These are phyloP conservation scores for Helianthus tuberosus DNA, from an alignment of 129 eudicot genomes.

Conservation along the genomic window DNA sequence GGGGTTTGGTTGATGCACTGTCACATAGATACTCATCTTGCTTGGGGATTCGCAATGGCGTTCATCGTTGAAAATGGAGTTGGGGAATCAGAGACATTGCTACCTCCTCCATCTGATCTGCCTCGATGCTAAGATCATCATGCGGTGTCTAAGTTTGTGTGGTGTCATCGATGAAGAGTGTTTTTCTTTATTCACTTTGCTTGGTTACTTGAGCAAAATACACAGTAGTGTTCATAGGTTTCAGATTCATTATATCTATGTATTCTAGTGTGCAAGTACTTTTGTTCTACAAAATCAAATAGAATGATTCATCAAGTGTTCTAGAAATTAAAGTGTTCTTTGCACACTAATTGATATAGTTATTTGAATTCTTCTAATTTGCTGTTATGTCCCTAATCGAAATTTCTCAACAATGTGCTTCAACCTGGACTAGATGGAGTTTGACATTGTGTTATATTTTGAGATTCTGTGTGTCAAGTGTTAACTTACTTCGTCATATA, in stretches of 20 bases:
- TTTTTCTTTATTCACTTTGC: constrained; percentile 22
- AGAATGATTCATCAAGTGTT: constrained; percentile 30
- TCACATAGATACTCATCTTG: constrained; percentile 56
- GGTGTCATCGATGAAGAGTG: constrained; percentile 5
- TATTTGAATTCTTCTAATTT: neutral
- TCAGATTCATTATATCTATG: constrained; percentile 18
- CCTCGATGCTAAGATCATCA: constrained; percentile 53
- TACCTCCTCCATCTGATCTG: constrained; percentile 81
- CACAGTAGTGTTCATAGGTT: constrained; percentile 8
- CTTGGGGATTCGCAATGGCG: constrained; percentile 84
- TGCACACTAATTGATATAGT: constrained; percentile 2
- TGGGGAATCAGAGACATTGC: constrained; percentile 51
- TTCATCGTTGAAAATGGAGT: constrained; percentile 73
- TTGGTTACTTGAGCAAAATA: constrained; percentile 20
- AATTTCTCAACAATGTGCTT: neutral
- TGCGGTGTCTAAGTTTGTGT: neutral
- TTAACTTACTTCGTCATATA: too few relatives aligned
- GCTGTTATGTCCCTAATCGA: neutral
- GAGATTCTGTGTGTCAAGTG: too few relatives aligned
- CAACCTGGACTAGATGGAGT: too few relatives aligned
- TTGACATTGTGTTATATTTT: too few relatives aligned
- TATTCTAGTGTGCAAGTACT: constrained; percentile 20
- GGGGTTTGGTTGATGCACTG: constrained; percentile 39
- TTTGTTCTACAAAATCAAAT: constrained; percentile 17
- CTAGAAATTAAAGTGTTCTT: constrained; percentile 18